Percentiles rank a stretch among this genome's conserved stretches.
These are phyloP conservation scores for Helianthus annuus DNA, from an alignment of 129 eudicot species.

Conservation along the genomic window HanXRQr2.0-SUNRISE NC_035440.2:131123299-131123798, in stretches of 20 bases:
- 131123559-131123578: constrained; percentile 4
- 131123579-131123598: constrained; percentile 92
- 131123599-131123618: constrained; percentile 88
- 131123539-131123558: not conserved
- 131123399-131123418: constrained; percentile 1
- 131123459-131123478: constrained; percentile 97
- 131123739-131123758: not conserved
- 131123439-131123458: constrained; percentile 98
- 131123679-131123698: constrained; percentile 2
- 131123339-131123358: too few relatives aligned
- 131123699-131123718: not conserved
- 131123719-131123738: not conserved
- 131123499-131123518: too few relatives aligned
- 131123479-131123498: not conserved
- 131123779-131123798: constrained; percentile 98
- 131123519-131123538: not conserved
- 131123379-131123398: not conserved
- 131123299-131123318: not conserved
- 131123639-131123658: constrained; percentile 99
- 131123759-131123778: constrained; percentile 72
- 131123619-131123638: constrained; percentile 99
- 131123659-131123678: constrained; percentile 79
- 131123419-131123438: constrained; percentile 44
- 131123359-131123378: too few relatives aligned
- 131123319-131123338: too few relatives aligned